Base-by-base conservation (phyloP, 2,329 filamentous ascomycete genomes). In the Colletotrichum spaethianum region DNA sequence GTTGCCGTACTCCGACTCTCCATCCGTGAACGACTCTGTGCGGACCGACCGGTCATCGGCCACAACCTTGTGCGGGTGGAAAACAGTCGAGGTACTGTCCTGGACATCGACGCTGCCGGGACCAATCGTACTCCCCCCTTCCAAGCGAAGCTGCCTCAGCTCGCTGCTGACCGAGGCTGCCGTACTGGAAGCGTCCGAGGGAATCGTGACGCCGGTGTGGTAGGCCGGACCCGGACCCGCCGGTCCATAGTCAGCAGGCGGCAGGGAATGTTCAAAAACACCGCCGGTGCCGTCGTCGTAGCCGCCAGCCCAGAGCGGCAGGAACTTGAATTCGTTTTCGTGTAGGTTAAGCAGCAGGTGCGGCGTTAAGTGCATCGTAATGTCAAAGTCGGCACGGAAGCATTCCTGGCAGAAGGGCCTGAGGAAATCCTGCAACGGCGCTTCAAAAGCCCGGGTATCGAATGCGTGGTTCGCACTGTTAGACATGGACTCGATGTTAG, bases 231-330 rank as follows among this genome's bases (percentile, higher is more conserved):
- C 86, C 1, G 86, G 86, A 0, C 85, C 84, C 33, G 76, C 82
- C 1, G 86, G 84, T 0, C 85, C 86, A 76, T 86, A 81, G 0
- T 83, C 79, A 1, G 86, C 79, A 1, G 80, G 80, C 0, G 86
- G 86, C 16, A 86, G 79, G 3, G 74, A 73, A 0, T 78, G 69
- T 73, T 86, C 83, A 66, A 86, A 87, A 1, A 89, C 86, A 7
- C 85, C 86, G 28, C 87, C 86, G 5, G 85, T 87, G 20, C 84
- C 84, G 73, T 89, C 87, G 70, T 89, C 83, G 53, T 82, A 79
- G 1, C 83, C 91, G 4, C 88, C 91, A 0, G 90, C 91, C 90
- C 90, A 93, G 4, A 93, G 81, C 0, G 92, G 91, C 3, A 93
- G 83, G 74, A 86, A 93, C 68, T 88, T 88, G 74, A 89, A 86